Evolutionary conservation across 768 basidiomycete genomes (phyloP), one percentile per base, ranked within the genome.

Genomic region (Scleroderma citrinum): DNA sequence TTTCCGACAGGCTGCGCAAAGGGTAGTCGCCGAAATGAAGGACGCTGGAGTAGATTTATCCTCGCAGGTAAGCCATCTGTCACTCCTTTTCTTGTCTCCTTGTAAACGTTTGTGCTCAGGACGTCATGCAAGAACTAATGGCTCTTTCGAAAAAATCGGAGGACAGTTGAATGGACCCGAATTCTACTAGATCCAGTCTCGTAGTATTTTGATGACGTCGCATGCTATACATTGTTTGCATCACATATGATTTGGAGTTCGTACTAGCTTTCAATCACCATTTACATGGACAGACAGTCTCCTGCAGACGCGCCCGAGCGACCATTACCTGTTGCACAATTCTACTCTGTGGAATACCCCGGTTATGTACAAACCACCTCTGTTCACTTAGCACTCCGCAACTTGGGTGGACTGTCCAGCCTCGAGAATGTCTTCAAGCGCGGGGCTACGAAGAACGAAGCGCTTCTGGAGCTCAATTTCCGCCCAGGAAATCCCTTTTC

Each of bases 331-430:
- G 70, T 76, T 30, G 71, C 73, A 5, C 72, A 80, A 26, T 87
- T 83, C 62, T 87, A 86, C 61, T 85, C 90, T 5, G 73, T 95
- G 52, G 93, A 96, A 65, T 95, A 92, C 69, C 92, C 92, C 7
- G 92, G 92, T 52, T 90, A 91, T 56, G 83, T 96, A 47, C 68
- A 74, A 13, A 67, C 74, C 3, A 62, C 74, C 1, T 87, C 90
- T 30, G 75, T 83, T 5, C 73, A 81, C 0, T 56, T 72, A 16
- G 89, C 85, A 2, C 65, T 92, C 38, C 69, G 75, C 41, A 81
- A 75, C 49, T 73, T 89, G 11, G 90, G 87, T 2, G 84, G 87
- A 4, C 84, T 85, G 56, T 59, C 75, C 23, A 76, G 75, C 51
- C 71, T 97, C 3, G 85, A 93, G 48, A 76, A 70, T 43, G 89